Base-by-base conservation (phyloP, 345 rosid genomes). In the Gossypium ekmanianum region DNA sequence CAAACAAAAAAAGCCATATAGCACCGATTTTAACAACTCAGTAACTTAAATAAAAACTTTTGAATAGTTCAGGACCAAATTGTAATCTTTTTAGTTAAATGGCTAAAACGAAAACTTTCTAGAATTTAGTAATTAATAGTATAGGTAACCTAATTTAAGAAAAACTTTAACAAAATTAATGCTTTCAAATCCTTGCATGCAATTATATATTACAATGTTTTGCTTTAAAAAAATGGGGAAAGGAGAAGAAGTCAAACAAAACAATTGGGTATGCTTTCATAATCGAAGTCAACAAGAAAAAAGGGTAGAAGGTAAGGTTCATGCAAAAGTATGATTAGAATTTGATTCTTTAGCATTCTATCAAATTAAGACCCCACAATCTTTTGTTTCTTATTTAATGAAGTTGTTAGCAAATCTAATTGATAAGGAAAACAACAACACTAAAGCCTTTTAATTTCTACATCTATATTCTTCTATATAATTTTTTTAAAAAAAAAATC, bases 201-300 rank as follows among this genome's bases (percentile, higher is more conserved):
- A 68, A 50, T 24, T 50, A 47, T 16, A 64, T 41, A 11, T 20
- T 45, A 45, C 41, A 55, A n/a, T 34, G 29, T 13, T 41, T 70
- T 52, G 27, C 10, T 52, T 56, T 41, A 0, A 17, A 8, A 2
- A 61, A 61, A 17, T 13, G 24, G 3, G 0, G 48, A 65, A 41
- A 50, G 61, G 22, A 17, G 50, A 34, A 57, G 29, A 79, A 61
- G 71, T 74, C 74, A 64, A 70, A 54, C 18, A 13, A 14, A 77
- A 16, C 65, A 70, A 75, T 83, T 81, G 24, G 85, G 82, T 81
- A 75, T 13, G 70, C 48, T 75, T 83, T 81, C 87, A 24, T 67
- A 27, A 73, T 85, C 85, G 71, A 78, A 76, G 22, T 63, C 68
- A 47, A 48, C 59, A 27, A 24, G 1, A 13, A 51, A 51, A 16